These are phyloP conservation scores for Calycina marina DNA, from an alignment of 2,329 filamentous ascomycete species.

Conservation along the genomic window DNA sequence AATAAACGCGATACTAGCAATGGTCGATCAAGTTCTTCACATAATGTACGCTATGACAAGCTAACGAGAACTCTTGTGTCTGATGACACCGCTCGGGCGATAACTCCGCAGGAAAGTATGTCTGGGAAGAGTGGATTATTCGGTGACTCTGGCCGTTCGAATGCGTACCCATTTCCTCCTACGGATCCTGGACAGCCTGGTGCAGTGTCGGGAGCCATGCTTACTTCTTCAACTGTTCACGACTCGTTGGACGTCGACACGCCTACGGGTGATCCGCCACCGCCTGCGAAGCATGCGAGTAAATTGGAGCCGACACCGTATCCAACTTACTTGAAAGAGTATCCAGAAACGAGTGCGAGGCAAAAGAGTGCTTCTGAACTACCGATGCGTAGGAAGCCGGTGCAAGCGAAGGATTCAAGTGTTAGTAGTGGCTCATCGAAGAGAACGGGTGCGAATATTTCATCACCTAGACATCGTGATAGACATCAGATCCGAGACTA, in stretches of 20 bases:
- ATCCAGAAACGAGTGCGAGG: slow-evolving; percentile 20
- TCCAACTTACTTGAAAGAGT: slow-evolving; percentile 24
- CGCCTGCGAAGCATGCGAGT: slow-evolving; percentile 11
- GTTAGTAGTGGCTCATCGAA: slow-evolving; percentile 6
- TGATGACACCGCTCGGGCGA: slow-evolving; percentile 9
- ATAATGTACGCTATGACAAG: slow-evolving; percentile 20
- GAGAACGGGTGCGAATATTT: slow-evolving; percentile 14
- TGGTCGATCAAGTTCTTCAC: slow-evolving; percentile 9
- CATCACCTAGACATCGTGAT: slow-evolving; percentile 21
- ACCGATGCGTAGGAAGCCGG: slow-evolving; percentile 18
- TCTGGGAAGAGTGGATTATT: slow-evolving; percentile 12
- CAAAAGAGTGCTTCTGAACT: slow-evolving; percentile 12
- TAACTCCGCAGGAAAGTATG: slow-evolving; percentile 16
- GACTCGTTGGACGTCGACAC: slow-evolving; percentile 16
- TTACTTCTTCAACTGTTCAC: slow-evolving; percentile 13
- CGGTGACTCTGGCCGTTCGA: slow-evolving; percentile 12
- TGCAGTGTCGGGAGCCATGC: slow-evolving; percentile 15
- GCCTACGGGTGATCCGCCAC: no score
- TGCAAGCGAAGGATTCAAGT: slow-evolving; percentile 1
- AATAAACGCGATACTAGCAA: slow-evolving; percentile 14
- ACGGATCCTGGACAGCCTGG: slow-evolving; percentile 18
- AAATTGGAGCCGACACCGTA: slow-evolving; percentile 26
- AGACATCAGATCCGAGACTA: slow-evolving; percentile 15
- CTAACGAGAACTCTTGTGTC: slow-evolving; percentile 20
- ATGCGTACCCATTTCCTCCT: slow-evolving; percentile 21